Evolutionary conservation across 192 early-diverging fungal species (phyloP).

Genomic region (Irineochytrium annulatum): DNA sequence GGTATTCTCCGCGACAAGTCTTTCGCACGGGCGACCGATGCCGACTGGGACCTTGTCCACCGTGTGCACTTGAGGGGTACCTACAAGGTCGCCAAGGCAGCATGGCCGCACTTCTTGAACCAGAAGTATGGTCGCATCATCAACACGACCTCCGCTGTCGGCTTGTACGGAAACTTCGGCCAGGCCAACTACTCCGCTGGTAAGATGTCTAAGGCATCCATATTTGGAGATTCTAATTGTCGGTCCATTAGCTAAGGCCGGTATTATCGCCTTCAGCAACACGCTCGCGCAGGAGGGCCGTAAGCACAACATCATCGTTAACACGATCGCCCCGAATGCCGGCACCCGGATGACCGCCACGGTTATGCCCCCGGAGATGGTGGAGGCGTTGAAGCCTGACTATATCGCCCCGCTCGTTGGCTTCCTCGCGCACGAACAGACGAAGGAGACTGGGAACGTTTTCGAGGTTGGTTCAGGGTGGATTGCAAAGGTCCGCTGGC

Average conservation of each 20-base stretch:
- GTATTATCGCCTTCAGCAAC: constrained; percentile 81
- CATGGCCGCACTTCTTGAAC: constrained; percentile 89
- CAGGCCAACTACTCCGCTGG: constrained; percentile 91
- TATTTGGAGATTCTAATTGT: not conserved
- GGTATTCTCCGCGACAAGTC: constrained; percentile 96
- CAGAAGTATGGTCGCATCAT: constrained; percentile 95
- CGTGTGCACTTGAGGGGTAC: constrained; percentile 87
- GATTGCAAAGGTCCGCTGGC: constrained; percentile 77
- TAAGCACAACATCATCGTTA: constrained; percentile 85
- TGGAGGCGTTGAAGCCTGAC: constrained; percentile 94
- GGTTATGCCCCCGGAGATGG: constrained; percentile 91
- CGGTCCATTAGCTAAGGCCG: constrained; percentile 75
- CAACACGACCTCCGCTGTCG: constrained; percentile 91
- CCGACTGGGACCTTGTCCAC: constrained; percentile 93
- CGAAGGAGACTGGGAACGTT: constrained; percentile 66
- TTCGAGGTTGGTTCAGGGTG: constrained; percentile 60
- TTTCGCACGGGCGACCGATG: constrained; percentile 83
- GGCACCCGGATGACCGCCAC: constrained; percentile 97
- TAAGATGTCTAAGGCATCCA: no score
- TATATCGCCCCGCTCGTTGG: constrained; percentile 92
- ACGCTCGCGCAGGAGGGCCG: constrained; percentile 90
- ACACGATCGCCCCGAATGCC: constrained; percentile 96
- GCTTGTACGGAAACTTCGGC: constrained; percentile 84
- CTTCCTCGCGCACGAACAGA: constrained; percentile 88
- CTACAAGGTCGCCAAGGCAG: constrained; percentile 93